Conservation (phyloP, 768 basidiomycete species). For the Boletellus sp. region DNA sequence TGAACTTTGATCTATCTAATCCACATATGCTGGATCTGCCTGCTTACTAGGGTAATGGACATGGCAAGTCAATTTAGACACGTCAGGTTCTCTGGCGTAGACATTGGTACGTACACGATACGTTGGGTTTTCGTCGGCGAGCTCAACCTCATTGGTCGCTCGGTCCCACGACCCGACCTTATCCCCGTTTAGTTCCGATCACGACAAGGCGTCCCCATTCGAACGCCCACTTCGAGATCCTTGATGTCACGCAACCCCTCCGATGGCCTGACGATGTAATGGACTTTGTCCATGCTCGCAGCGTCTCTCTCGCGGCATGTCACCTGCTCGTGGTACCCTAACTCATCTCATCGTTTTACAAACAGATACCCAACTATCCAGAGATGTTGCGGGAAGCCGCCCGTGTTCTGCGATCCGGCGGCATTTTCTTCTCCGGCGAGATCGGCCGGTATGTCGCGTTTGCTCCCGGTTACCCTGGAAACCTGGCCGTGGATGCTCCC, state of each 20-base stretch:
- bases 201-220: constrained; percentile 55
- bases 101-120: constrained; percentile 57
- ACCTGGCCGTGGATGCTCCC: constrained; percentile 22
- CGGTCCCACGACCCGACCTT: constrained; percentile 2
- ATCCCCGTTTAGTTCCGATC: constrained; percentile 56
- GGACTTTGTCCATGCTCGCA: constrained; percentile 67
- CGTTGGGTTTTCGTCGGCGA: constrained; percentile 9
- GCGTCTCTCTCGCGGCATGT: constrained; percentile 58
- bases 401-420: constrained; percentile 67
- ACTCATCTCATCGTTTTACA: constrained; percentile 14
- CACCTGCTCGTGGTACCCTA: not conserved
- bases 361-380: constrained; percentile 54
- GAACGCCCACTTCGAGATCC: constrained; percentile 66
- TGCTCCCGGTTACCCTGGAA: constrained; percentile 31
- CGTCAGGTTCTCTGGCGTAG: constrained; percentile 65
- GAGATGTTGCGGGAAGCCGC: constrained; percentile 52
- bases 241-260: constrained; percentile 52
- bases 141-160: constrained; percentile 10
- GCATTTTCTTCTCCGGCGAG: constrained; percentile 66
- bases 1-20: constrained; percentile 18
- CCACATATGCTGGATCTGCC: constrained; percentile 8
- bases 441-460: constrained; percentile 46
- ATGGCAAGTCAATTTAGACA: constrained; percentile 66
- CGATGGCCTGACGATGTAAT: constrained; percentile 53
- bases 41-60: constrained; percentile 58